Evolutionary conservation across 139 green algal species (phyloP).

Genomic region (Chlamydomonas sp.): DNA sequence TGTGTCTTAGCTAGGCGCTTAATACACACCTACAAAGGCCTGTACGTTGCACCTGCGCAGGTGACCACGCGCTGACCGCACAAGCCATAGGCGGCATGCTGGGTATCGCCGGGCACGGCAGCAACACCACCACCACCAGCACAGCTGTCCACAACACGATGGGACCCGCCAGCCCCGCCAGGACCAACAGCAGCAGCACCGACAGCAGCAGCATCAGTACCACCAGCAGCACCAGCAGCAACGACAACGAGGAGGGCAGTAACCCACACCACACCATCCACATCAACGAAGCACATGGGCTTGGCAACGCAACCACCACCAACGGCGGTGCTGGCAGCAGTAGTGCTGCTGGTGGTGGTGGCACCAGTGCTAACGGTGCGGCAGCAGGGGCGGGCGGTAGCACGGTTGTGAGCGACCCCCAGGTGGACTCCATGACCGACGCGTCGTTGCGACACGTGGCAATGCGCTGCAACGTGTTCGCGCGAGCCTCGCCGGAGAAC

Average conservation of each 20-base stretch:
- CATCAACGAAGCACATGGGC: no score
- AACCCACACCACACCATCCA: no score
- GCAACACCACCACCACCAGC: no score
- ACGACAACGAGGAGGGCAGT: not conserved
- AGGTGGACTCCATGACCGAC: slow-evolving; percentile 61
- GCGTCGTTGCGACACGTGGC: slow-evolving; percentile 41
- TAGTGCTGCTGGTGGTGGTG: no score
- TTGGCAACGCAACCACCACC: no score
- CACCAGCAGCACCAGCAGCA: not conserved
- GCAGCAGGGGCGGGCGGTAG: not conserved
- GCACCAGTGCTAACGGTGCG: no score
- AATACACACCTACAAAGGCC: no score
- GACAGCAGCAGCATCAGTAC: not conserved
- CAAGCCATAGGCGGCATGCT: slow-evolving; percentile 56
- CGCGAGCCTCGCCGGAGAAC: slow-evolving; percentile 68
- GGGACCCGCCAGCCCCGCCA: not conserved
- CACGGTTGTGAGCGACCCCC: not conserved
- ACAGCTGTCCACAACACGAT: no score
- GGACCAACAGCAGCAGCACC: slow-evolving; percentile 1
- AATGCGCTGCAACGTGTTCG: slow-evolving; percentile 67
- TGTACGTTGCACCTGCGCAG: not conserved
- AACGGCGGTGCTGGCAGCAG: no score
- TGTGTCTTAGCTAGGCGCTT: no score
- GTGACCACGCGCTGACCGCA: slow-evolving; percentile 55
- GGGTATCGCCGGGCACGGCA: no score